Conservation (phyloP, 225 moss, liverwort and hornwort genomes). For the Straminergon stramineum region DNA sequence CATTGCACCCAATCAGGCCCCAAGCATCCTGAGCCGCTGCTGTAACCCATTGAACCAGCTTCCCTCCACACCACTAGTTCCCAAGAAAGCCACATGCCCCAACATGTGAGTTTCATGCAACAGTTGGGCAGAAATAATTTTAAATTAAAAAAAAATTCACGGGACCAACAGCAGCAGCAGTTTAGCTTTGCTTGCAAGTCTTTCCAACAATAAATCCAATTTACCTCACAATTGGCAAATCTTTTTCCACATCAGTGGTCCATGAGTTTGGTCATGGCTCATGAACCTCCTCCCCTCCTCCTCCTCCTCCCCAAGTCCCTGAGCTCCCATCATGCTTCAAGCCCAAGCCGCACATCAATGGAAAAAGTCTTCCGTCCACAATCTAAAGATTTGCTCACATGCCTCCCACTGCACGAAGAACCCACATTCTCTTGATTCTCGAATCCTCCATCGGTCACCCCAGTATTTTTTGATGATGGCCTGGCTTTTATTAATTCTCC, state of each 20-base stretch:
- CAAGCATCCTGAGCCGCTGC: background rate
- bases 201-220: background rate
- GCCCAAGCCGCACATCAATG: background rate
- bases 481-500: background rate
- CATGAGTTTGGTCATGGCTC: too few relatives aligned
- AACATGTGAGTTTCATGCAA: background rate
- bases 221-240: background rate
- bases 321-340: background rate
- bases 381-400: background rate
- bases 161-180: background rate
- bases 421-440: background rate
- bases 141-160: background rate
- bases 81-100: background rate
- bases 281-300: too few relatives aligned
- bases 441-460: background rate
- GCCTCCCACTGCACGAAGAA: background rate
- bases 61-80: background rate
- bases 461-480: background rate
- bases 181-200: background rate
- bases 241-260: background rate
- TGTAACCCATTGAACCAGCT: background rate
- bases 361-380: background rate
- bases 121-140: rapidly evolving
- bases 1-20: background rate
- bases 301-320: too few relatives aligned